Base-by-base conservation (phyloP, 768 basidiomycete genomes). In the Termitomyces sp. region DNA sequence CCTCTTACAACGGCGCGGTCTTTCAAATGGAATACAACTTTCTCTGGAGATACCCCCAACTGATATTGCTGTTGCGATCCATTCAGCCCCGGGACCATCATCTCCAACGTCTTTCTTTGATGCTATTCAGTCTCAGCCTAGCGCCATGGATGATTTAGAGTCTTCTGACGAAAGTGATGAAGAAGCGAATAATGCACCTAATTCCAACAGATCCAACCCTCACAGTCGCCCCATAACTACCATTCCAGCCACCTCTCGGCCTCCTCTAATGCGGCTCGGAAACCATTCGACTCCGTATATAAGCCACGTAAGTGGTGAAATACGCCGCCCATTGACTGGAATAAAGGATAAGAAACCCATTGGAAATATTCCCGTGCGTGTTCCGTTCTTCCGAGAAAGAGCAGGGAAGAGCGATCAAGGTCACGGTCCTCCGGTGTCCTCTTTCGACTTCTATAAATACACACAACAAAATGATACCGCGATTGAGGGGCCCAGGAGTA, bases 91-190 rank as follows among this genome's bases (percentile, higher is more conserved):
- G 15, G 83, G 81, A 15, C 85, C 87, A 2, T 79, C 85, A 7
- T 86, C 89, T 15, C 84, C 88, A 0, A 82, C 85, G 28, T 84
- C 84, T 35, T 91, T 91, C 79, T 91, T 92, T 71, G 89, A 92
- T 73, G 82, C 75, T 62, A 86, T 91, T 49, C 87, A 91, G 65
- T 75, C 81, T 16, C 85, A 89, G 48, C 83, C 84, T 7, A 88
- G 88, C 71, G 88, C 84, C 28, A 85, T 91, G 84, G 87, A 90
- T 65, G 90, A 88, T 63, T 74, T 89, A 57, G 89, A 88, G 61
- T 83, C 85, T 24, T 84, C 84, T 22, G 83, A 81, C 32, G 77
- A 78, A 22, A 74, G 75, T 35, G 75, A 74, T 20, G 72, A 77
- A 16, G 76, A 72, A n/a, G 35, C 8, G 13, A 76, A 74, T 49